Evolutionary conservation across 2,329 filamentous ascomycete species (phyloP), one percentile per base, ranked within the genome.

Genomic region (Colletotrichum sp.): DNA sequence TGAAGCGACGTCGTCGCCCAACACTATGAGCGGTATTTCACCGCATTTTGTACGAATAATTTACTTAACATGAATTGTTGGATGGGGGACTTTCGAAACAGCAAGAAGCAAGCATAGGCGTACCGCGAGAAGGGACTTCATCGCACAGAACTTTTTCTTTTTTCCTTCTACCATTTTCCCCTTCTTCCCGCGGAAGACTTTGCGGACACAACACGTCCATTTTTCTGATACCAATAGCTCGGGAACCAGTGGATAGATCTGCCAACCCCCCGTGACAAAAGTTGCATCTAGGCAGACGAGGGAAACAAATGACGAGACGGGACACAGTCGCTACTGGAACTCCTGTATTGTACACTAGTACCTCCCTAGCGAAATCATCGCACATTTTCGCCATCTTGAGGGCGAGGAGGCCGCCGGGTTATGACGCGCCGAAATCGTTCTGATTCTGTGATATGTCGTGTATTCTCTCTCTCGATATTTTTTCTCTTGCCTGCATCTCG

Each of bases 101-200:
- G 59, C 56, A 34, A 69, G 32, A 73, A 73, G 70, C 69, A 75
- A 73, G 73, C 73, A 75, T 34, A 75, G 69, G 70, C 73, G 73
- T 73, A 73, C 30, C 59, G 69, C 70, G 58, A 69, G n/a, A 56
- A 36, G 64, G 73, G 34, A 43, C 21, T 38, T 56, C 70, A 63
- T 43, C 28, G 26, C 66, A 64, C 26, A 38, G 21, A 61, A 55
- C 26, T 21, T 43, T 24, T 30, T n/a, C n/a, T 64, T 69, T 12
- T 32, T 58, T 52, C 43, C n/a, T 52, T 52, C n/a, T 21, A 52
- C 43, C 5, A 52, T 21, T 55, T 52, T 2, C 48, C n/a, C 43
- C 43, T 16, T 62, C 18, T 32, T 36, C 28, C 48, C 28, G 34
- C 5, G 8, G 48, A 21, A 56, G 34, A 18, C 10, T 24, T 58